Conservation (phyloP, 352 stramenopile genomes). For the Pythium periplocum region DNA sequence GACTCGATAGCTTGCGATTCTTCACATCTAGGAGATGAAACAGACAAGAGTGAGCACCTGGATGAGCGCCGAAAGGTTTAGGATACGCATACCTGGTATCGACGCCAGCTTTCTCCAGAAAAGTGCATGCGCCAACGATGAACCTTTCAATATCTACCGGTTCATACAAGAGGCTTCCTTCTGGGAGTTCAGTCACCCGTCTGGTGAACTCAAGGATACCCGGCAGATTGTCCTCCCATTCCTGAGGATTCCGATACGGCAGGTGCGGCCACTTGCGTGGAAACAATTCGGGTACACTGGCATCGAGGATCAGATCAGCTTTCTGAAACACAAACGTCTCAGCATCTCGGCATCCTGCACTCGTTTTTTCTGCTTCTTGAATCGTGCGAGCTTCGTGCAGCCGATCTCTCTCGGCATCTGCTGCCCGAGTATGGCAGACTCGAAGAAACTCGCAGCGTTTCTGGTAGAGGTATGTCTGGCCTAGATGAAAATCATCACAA, state of each 20-base stretch:
- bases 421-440: constrained; percentile 46
- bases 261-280: constrained; percentile 71
- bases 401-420: constrained; percentile 34
- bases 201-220: constrained; percentile 40
- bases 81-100: constrained; percentile 10
- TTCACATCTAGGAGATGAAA: not conserved
- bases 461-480: constrained; percentile 38
- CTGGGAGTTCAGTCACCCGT: constrained; percentile 42
- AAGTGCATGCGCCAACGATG: constrained; percentile 12
- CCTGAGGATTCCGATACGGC: constrained; percentile 38
- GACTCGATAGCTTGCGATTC: not conserved
- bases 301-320: constrained; percentile 26
- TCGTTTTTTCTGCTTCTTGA: not conserved
- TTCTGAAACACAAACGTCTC: constrained; percentile 9
- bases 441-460: constrained; percentile 65
- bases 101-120: constrained; percentile 22
- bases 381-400: constrained; percentile 12
- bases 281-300: constrained; percentile 32
- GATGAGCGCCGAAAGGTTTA: not conserved
- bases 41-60: constrained; percentile 1
- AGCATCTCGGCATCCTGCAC: not conserved
- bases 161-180: constrained; percentile 62
- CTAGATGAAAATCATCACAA: constrained; percentile 8
- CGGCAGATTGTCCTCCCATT: constrained; percentile 39
- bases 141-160: constrained; percentile 48